phyloP scores from a whole-genome alignment of 306 rosid genomes.

The Prunus davidiana region DNA sequence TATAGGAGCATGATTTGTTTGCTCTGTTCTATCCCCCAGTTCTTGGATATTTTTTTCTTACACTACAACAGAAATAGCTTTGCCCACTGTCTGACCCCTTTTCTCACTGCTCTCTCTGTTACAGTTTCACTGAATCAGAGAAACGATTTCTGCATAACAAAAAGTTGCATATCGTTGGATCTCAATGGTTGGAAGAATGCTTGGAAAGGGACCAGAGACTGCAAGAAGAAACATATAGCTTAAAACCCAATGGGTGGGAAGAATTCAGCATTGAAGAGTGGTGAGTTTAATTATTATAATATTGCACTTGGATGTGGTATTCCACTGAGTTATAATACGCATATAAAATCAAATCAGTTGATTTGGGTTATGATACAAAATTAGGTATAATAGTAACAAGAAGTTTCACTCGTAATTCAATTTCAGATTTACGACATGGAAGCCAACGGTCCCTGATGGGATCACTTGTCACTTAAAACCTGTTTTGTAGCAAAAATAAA shows the following conservation, averaged over 20 bases:
- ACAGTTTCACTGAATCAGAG: slow-evolving; percentile 56
- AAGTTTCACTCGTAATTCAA: background rate
- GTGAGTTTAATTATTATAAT: slow-evolving; percentile 42
- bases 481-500: background rate
- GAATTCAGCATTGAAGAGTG: slow-evolving; percentile 42
- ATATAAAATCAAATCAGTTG: background rate
- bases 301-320: background rate
- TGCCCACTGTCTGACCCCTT: background rate
- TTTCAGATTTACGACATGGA: background rate
- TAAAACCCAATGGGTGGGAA: slow-evolving; percentile 51
- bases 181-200: slow-evolving; percentile 88
- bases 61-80: background rate
- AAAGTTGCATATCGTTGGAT: slow-evolving; percentile 58
- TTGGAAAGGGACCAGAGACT: slow-evolving; percentile 49
- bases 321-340: background rate
- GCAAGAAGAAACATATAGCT: slow-evolving; percentile 70
- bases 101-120: slow-evolving; percentile 4
- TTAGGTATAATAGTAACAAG: background rate
- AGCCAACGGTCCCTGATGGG: background rate
- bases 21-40: background rate
- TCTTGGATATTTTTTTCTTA: background rate
- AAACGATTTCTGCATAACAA: slow-evolving; percentile 43
- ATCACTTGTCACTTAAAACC: background rate
- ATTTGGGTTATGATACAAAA: background rate
- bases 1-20: background rate